Evolutionary conservation across 371 early-diverging fungal genomes (phyloP), one percentile per base, ranked within the genome.

Genomic region (Mortierella sp.): DNA sequence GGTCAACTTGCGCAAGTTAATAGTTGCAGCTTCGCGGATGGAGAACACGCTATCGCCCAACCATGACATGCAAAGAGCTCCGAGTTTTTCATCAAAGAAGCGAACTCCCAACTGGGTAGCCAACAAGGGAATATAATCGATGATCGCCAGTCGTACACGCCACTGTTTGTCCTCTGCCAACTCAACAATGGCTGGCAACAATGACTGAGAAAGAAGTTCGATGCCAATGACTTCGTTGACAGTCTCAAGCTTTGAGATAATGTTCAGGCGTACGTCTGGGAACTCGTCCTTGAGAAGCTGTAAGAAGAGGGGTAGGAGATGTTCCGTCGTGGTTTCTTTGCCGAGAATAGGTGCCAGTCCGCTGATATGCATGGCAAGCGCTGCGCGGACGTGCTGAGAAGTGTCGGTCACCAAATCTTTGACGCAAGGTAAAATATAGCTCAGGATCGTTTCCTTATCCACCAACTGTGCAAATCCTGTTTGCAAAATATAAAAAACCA

Each of bases 131-230:
- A 97, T 96, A 80, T 97, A 95, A 76, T 97, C 97, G 78, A 99
- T 97, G 67, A 99, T 98, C 7, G 98, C 98, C 64, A 96, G 82
- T 31, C 99, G 94, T 55, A 98, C 97, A 45, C 99, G 95, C 99
- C 99, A 99, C 76, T 97, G 97, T 84, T 97, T 97, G 81, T 99
- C 99, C 82, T 99, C 96, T 39, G 98, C 96, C 49, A 99, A 85
- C 72, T 97, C 97, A 27, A 98, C 94, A 71, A 99, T 98, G 4
- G 99, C 99, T 18, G 98, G 98, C 46, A 99, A 83, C 48, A 99
- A 87, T 38, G 96, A 96, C 74, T 96, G 96, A 30, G 98, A 96
- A 43, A 99, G 89, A 23, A 95, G 89, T 56, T 98, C 97, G 71
- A 98, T 94, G 52, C 99, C 99, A 70, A 98, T 97, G 38, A 97